Evolutionary conservation across 1,139 yeast species (phyloP).

Genomic region (Zygosaccharomyces pseudobailii): DNA sequence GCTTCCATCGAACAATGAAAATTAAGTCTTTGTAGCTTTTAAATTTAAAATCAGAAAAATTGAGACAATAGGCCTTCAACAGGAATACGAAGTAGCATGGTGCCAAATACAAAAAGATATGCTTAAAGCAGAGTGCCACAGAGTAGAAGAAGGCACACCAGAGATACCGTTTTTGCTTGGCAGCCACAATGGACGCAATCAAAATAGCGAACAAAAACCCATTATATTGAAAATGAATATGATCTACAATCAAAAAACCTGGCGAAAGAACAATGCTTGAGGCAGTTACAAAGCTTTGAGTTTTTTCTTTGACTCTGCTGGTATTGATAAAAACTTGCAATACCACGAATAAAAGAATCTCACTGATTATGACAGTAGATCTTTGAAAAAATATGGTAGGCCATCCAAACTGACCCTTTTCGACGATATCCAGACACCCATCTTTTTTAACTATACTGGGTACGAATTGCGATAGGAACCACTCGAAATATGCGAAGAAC

Average conservation of each 20-base stretch:
- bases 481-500: slow-evolving; percentile 92
- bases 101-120: slow-evolving; percentile 85
- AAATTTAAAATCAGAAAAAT: slow-evolving; percentile 33
- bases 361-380: slow-evolving; percentile 71
- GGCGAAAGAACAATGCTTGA: slow-evolving; percentile 84
- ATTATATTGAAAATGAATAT: slow-evolving; percentile 91
- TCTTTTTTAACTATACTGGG: slow-evolving; percentile 61
- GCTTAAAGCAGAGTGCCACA: slow-evolving; percentile 82
- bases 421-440: slow-evolving; percentile 72
- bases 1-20: slow-evolving; percentile 50
- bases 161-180: slow-evolving; percentile 53
- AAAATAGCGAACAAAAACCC: slow-evolving; percentile 88
- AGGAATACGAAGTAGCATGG: slow-evolving; percentile 87
- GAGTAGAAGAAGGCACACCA: slow-evolving; percentile 72
- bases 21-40: slow-evolving; percentile 34
- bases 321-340: slow-evolving; percentile 67
- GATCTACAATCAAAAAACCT: slow-evolving; percentile 81
- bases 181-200: slow-evolving; percentile 67
- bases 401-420: slow-evolving; percentile 61
- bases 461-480: slow-evolving; percentile 65
- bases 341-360: slow-evolving; percentile 62
- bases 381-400: slow-evolving; percentile 83
- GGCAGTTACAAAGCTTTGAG: slow-evolving; percentile 64
- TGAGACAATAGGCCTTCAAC: slow-evolving; percentile 57
- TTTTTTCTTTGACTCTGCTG: slow-evolving; percentile 38